These are phyloP conservation scores for Ogataea glucozyma DNA, from an alignment of 805 yeast genomes.

Conservation along the genomic window DNA sequence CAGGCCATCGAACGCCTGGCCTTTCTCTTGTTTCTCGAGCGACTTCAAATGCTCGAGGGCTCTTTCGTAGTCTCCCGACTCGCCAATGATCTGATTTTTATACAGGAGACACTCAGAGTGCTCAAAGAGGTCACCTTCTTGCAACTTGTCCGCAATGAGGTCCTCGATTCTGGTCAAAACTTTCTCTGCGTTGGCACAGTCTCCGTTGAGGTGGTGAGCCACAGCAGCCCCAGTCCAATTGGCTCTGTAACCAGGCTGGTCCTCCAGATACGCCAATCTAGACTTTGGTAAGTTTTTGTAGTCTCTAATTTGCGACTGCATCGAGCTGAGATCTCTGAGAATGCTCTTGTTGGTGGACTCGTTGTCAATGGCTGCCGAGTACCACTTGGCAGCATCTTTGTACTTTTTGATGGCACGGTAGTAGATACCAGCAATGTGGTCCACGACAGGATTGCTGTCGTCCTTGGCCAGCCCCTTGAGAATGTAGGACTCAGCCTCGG, in stretches of 20 bases:
- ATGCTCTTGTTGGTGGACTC: constrained; percentile 80
- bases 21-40: constrained; percentile 49
- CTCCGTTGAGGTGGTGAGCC: constrained; percentile 76
- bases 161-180: constrained; percentile 77
- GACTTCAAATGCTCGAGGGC: constrained; percentile 63
- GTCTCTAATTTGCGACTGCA: constrained; percentile 81
- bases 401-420: constrained; percentile 71
- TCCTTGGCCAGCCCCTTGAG: constrained; percentile 61
- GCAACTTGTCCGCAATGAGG: constrained; percentile 64
- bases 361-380: constrained; percentile 68
- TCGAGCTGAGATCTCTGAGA: constrained; percentile 75
- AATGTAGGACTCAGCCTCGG: constrained; percentile 65
- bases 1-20: constrained; percentile 59
- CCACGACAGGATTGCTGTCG: constrained; percentile 64
- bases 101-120: constrained; percentile 79
- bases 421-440: constrained; percentile 85
- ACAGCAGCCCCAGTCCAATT: constrained; percentile 89
- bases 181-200: constrained; percentile 65
- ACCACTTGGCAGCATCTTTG: constrained; percentile 76
- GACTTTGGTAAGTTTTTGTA: constrained; percentile 61
- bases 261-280: constrained; percentile 67
- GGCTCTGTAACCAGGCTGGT: constrained; percentile 79
- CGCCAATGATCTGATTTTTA: constrained; percentile 65
- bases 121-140: constrained; percentile 69
- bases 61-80: constrained; percentile 58